Evolutionary conservation across 169 alveolate species (phyloP), one percentile per base, ranked within the genome.

Genomic region (Cryptosporidium viatorum): DNA sequence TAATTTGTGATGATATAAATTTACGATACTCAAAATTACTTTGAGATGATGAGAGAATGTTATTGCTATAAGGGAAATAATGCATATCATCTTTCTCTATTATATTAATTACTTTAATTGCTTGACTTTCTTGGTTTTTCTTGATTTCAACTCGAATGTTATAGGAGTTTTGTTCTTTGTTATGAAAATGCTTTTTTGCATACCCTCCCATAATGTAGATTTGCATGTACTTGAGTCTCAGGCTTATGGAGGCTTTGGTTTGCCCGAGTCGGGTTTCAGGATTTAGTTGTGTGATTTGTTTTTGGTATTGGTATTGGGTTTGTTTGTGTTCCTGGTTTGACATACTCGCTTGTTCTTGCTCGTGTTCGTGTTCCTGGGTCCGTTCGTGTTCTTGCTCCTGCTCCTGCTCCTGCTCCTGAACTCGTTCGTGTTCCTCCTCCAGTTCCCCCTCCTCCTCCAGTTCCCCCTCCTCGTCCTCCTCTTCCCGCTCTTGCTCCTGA

Each of bases 201-300:
- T 43, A 50, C 50, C 84, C 84, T 18, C 68, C 62, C 31, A 70
- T 35, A 7, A 70, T 43, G 29, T 48, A 43, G 29, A 70, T n/a
- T 48, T 58, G 51, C 67, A 70, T 51, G 41, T 16, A 26, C 37
- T 9, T n/a, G 35, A 55, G 67, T n/a, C 35, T 55, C 16, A 55
- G 1, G 18, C 5, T 55, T 21, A 8, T 10, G 5, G 67, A 8
- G 8, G 37, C 35, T 9, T 41, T 55, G 9, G 37, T 55, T n/a
- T 10, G 31, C 6, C 37, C 14, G 4, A 6, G 67, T 2, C 8
- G 67, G 37, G 31, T n/a, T 26, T 55, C 37, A 21, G 12, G 7
- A 14, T 5, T 21, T 0, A 26, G 35, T 8, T 6, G 29, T 0
- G 14, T 2, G 67, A 0, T n/a, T 3, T 26, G 18, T 2, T 55